Conservation (phyloP, 345 rosid genomes). For the Sisymbrium irio region DNA sequence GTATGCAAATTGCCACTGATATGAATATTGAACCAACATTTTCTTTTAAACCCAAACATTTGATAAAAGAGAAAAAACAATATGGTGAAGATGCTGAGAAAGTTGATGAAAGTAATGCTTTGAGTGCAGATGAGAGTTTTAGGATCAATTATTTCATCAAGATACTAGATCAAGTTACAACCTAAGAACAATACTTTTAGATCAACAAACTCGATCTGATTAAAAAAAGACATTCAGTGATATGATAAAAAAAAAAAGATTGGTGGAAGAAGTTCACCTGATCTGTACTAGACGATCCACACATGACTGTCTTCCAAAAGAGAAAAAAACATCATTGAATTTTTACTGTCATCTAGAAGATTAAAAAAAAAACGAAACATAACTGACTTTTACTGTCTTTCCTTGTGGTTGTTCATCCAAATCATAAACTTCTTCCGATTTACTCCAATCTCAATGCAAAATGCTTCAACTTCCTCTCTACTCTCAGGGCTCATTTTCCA, state of each 20-base stretch:
- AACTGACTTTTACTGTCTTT: slow-evolving; percentile 8
- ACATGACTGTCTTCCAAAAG: too few relatives aligned
- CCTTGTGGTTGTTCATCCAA: slow-evolving; percentile 81
- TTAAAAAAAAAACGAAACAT: too few relatives aligned
- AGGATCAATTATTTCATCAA: neutral
- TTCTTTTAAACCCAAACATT: neutral
- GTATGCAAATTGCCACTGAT: neutral
- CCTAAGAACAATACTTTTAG: too few relatives aligned
- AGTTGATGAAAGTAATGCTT: neutral
- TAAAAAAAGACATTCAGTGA: too few relatives aligned
- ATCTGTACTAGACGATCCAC: too few relatives aligned
- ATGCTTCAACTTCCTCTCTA: slow-evolving; percentile 43
- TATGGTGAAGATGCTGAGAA: neutral
- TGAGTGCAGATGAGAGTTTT: neutral
- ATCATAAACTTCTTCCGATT: slow-evolving; percentile 52
- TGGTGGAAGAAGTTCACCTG: too few relatives aligned
- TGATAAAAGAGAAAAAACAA: neutral
- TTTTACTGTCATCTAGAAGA: too few relatives aligned
- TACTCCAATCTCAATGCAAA: slow-evolving; percentile 58
- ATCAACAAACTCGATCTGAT: too few relatives aligned
- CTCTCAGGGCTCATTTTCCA: slow-evolving; percentile 69
- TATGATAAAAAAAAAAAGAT: too few relatives aligned
- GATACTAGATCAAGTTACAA: too few relatives aligned
- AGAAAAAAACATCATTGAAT: too few relatives aligned
- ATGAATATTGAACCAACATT: neutral